Evolutionary conservation across 2,329 filamentous ascomycete species (phyloP), one percentile per base, ranked within the genome.

Genomic region (Aureobasidium sp.): DNA sequence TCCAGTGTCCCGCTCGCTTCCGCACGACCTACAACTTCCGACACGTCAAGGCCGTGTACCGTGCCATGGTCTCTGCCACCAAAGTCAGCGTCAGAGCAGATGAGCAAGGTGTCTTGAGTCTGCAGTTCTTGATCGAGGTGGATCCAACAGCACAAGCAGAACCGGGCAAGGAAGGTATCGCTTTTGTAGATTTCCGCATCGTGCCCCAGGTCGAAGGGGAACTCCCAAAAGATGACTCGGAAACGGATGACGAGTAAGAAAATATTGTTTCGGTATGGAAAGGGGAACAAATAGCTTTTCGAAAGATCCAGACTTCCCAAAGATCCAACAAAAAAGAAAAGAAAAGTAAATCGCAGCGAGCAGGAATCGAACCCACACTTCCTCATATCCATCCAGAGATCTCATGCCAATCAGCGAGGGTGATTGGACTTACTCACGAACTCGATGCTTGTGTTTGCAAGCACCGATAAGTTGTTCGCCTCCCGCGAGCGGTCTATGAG

Each of bases 61-160:
- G 93, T 65, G 93, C 94, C n/a, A 97, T 99, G 93, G 85, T 87
- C 47, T 84, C 91, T 38, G 90, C 92, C 4, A 92, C 83, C 68
- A 99, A 97, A 74, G 92, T 97, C 61, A 96, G 91, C 70, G 81
- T 99, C 63, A 81, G 94, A 17, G 87, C 90, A 0, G 94, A 99
- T 73, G 80, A 83, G 1, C 90, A 96, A 70, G 93, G 94, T 0
- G 93, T 99, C 31, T 74, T 99, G 65, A 96, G 90, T 73, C 76
- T 97, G 71, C 94, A 99, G 70, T 96, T 97, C 69, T 94, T 99
- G 88, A 87, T 99, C 17, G 90, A 96, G 70, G 80, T 92, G 43
- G 90, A 94, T 63, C 65, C 65, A 2, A 64, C 62, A 21, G 29
- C 38, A 31, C 58, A 55, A 31, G 45, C 46, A n/a, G 65, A 65